Conservation (phyloP, 2,329 filamentous ascomycete genomes). For the Phyllosticta citribraziliensis region DNA sequence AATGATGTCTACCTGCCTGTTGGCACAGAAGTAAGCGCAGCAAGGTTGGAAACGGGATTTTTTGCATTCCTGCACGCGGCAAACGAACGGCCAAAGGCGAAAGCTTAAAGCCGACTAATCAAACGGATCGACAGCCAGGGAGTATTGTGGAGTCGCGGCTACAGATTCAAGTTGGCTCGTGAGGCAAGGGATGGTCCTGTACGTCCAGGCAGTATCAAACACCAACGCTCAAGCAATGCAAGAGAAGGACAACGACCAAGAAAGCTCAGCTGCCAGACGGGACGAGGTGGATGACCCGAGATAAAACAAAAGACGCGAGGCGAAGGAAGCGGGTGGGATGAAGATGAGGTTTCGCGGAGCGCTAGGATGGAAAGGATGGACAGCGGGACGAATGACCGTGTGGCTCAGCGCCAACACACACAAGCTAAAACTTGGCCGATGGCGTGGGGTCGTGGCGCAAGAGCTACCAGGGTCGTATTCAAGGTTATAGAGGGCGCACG, state of each 20-base stretch:
- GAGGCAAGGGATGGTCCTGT: neutral
- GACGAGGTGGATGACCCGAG: neutral
- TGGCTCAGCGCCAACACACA: neutral
- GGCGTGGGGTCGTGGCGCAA: neutral
- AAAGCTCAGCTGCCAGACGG: neutral
- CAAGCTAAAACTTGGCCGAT: neutral
- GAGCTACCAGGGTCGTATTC: neutral
- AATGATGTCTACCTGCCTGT: neutral
- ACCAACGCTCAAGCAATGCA: neutral
- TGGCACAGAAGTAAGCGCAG: neutral
- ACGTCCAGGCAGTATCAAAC: neutral
- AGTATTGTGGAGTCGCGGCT: neutral
- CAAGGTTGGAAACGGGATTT: neutral
- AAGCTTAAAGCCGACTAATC: neutral
- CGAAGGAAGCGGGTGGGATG: neutral
- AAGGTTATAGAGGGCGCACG: neutral
- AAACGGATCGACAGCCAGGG: neutral
- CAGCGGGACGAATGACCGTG: neutral
- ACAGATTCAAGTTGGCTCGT: neutral
- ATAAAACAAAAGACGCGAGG: neutral
- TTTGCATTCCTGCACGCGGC: neutral
- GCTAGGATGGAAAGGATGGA: too few relatives aligned
- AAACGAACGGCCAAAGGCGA: neutral
- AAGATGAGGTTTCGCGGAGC: too few relatives aligned
- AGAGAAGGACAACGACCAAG: neutral